Evolutionary conservation across 2,329 filamentous ascomycete species (phyloP), one percentile per base, ranked within the genome.

Genomic region (Hymenotorrendiella dingleyae): DNA sequence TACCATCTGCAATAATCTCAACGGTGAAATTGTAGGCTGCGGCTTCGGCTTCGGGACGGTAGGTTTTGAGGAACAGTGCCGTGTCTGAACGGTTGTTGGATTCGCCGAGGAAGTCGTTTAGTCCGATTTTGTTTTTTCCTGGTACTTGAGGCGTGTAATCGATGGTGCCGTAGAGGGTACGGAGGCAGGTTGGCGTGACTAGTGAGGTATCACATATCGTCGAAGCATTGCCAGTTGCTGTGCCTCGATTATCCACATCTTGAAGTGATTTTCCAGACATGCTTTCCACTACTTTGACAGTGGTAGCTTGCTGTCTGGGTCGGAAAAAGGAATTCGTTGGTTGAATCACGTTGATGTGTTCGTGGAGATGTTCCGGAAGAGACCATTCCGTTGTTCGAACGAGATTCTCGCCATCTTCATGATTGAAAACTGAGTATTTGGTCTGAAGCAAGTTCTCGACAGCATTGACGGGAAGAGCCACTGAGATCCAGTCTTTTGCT

Each of bases 201-300:
- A 41, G 39, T 10, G 32, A 40, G 10, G 47, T 35, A 19, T 96
- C 58, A 89, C 93, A 68, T 87, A 96, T 67, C 14, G 40, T 34
- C 4, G 39, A 30, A 10, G 36, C 27, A 20, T 40, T 34, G n/a
- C 36, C 28, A 20, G 36, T 45, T n/a, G 20, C 24, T 20, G 34
- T 26, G 9, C 34, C 26, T 11, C 38, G 33, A 24, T 42, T 36
- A 10, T 28, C 16, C 8, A 26, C 32, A 16, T 24, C 16, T n/a
- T 9, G 17, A 30, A 21, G 41, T 21, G 29, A 24, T 21, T 27
- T 24, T n/a, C 36, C 17, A 11, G 36, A 26, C 11, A 42, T 22
- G 26, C 29, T 36, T 26, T 37, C 24, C n/a, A n/a, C n/a, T n/a
- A n/a, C n/a, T n/a, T n/a, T n/a, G n/a, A n/a, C n/a, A n/a, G n/a